These are phyloP conservation scores for Camelina hispida DNA, from an alignment of 345 rosid species.

Conservation along the genomic window DNA sequence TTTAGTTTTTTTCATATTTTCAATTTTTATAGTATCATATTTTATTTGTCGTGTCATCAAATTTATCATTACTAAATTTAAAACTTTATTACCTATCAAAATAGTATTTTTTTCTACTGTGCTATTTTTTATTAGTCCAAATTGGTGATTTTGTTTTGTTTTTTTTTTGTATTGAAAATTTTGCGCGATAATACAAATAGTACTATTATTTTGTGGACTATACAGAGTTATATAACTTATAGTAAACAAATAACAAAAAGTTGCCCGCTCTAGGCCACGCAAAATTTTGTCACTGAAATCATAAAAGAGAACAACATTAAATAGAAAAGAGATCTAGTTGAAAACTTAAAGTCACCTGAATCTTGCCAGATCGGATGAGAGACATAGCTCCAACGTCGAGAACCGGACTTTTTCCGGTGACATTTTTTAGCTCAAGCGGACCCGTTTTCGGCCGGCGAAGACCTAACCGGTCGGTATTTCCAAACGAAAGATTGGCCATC, in stretches of 20 bases:
- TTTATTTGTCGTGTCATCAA: no score
- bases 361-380: conserved; percentile 61
- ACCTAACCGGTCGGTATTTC: conserved; percentile 60
- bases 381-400: conserved; percentile 67
- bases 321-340: not conserved
- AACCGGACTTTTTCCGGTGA: conserved; percentile 72
- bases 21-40: no score
- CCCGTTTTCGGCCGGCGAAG: conserved; percentile 67
- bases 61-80: no score
- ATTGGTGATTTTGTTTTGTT: no score
- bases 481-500: conserved; percentile 52
- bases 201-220: not conserved
- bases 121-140: no score
- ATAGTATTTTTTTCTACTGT: no score
- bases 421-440: conserved; percentile 64
- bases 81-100: no score
- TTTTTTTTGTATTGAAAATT: no score
- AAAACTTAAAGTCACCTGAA: conserved; percentile 52
- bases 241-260: conserved; percentile 13
- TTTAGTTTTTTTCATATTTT: no score
- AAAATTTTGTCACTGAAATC: conserved; percentile 4
- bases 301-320: not conserved
- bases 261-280: conserved; percentile 1
- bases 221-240: not conserved
- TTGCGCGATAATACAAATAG: no score